Evolutionary conservation across 495 filamentous ascomycete species (phyloP).

Genomic region (Tuber brumale): DNA sequence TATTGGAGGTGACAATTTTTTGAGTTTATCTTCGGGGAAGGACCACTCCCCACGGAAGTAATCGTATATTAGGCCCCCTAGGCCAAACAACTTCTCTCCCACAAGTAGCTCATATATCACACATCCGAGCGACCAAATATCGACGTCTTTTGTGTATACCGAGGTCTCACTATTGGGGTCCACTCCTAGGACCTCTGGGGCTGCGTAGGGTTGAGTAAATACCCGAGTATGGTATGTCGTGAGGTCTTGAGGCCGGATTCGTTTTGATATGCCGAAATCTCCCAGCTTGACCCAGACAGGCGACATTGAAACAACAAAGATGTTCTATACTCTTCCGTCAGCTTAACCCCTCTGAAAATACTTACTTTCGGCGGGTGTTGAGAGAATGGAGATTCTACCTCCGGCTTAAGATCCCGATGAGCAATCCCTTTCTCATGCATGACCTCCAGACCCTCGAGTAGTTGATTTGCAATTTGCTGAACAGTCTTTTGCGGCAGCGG

Average conservation of each 20-base stretch:
- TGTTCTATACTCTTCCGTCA: no score
- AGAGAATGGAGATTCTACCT: no score
- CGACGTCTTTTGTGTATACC: slow-evolving; percentile 20
- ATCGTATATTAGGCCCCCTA: background rate
- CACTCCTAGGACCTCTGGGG: slow-evolving; percentile 17
- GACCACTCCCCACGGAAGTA: background rate
- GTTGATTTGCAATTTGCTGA: no score
- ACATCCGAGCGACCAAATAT: slow-evolving; percentile 27
- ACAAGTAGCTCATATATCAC: slow-evolving; percentile 12
- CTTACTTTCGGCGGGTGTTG: no score
- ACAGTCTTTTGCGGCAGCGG: no score
- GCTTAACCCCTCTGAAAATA: no score
- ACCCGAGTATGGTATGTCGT: slow-evolving; percentile 9
- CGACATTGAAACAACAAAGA: no score
- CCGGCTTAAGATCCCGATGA: no score
- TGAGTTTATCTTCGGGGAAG: no score
- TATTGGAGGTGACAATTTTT: background rate
- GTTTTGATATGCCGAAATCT: slow-evolving; percentile 13
- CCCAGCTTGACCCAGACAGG: no score
- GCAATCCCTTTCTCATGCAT: no score
- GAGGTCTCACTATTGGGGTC: slow-evolving; percentile 9
- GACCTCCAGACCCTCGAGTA: no score
- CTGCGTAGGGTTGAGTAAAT: slow-evolving; percentile 14
- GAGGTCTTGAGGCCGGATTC: background rate
- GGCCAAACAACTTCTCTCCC: background rate